Base-by-base conservation (phyloP, 169 alveolate genomes). In the Cryptosporidium ryanae region DNA sequence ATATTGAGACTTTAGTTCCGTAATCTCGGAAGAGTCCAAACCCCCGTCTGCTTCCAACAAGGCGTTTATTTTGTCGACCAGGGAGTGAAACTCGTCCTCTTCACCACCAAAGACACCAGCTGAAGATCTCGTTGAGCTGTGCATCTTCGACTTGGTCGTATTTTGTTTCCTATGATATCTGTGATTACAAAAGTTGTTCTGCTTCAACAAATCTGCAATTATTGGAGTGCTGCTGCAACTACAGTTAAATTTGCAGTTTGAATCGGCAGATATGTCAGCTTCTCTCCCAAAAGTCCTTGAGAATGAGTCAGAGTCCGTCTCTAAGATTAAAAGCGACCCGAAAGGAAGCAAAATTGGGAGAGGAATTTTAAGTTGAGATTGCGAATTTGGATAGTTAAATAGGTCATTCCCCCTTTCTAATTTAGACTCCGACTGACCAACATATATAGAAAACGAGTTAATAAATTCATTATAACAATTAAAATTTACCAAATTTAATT, bases 1-100 rank as follows among this genome's bases (percentile, higher is more conserved):
- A 29, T 76, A 76, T 55, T 76, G 87, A n/a, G 55, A 76, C 48
- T 65, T 32, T 29, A 76, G 43, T 38, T 76, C 87, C 18, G 71
- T 21, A 25, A 38, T 48, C 63, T 76, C 87, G 17, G 71, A 57
- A 17, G 48, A n/a, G 15, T 76, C 87, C 10, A 76, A 18, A 31
- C 31, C 23, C 23, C 18, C 44, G 2, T 76, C 87, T 12, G 12
- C 25, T 10, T 76, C 71, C 8, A 61, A 43, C 13, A 76, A 61
- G 10, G 31, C 31, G 48, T 76, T 61, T 2, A 21, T 55, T 23
- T 34, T 76, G 15, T 76, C 71, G 6, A 59, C 52, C 29, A 76
- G 3, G 21, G 13, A 43, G 48, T 32, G 63, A 61, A 76, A 76
- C 0, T 76, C 76, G 21, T 57, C 71, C 4, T 76, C 87, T 6